A percentile compares a stretch with the other conserved stretches of the same genome.
Evolutionary conservation across 2,329 filamentous ascomycete species (phyloP).

Genomic region (Alternaria novae-zelandiae): DNA sequence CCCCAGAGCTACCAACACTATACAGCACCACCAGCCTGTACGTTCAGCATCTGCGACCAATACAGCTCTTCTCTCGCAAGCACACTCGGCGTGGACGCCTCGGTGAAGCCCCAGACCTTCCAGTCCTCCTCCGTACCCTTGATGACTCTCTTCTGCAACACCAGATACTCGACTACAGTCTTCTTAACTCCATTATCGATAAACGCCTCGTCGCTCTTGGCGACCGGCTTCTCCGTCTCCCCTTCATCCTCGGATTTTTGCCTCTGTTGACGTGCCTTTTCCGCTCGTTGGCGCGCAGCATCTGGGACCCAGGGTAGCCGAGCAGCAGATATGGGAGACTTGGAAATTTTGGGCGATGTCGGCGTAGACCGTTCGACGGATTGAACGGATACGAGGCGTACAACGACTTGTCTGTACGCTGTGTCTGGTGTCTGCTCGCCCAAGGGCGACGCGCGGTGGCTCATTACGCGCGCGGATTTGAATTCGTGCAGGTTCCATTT

Average conservation of each 20-base stretch:
- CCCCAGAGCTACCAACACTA: background rate
- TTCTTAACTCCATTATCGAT: slow-evolving; percentile 6
- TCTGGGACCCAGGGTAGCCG: slow-evolving; percentile 14
- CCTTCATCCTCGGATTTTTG: slow-evolving; percentile 1
- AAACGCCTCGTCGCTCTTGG: background rate
- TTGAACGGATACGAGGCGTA: slow-evolving; percentile 35
- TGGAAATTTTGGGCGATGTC: background rate
- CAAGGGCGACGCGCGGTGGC: slow-evolving; percentile 60
- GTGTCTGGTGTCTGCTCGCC: slow-evolving; percentile 38
- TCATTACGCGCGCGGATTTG: slow-evolving; percentile 58
- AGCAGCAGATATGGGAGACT: background rate
- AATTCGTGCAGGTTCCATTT: slow-evolving; percentile 42
- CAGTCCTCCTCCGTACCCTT: slow-evolving; percentile 59
- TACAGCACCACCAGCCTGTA: slow-evolving; percentile 18
- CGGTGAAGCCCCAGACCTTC: slow-evolving; percentile 69
- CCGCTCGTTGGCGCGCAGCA: slow-evolving; percentile 7
- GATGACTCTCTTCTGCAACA: slow-evolving; percentile 62
- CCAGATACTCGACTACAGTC: slow-evolving; percentile 67
- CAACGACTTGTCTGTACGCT: slow-evolving; percentile 31
- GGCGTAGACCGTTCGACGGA: slow-evolving; percentile 8
- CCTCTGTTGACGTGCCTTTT: slow-evolving; percentile 3
- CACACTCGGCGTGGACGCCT: slow-evolving; percentile 53
- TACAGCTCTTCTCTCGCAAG: slow-evolving; percentile 32
- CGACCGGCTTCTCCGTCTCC: background rate
- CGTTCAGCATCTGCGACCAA: slow-evolving; percentile 25